Base-by-base conservation (phyloP, 2,329 filamentous ascomycete species). In the Lachnum nothofagi region DNA sequence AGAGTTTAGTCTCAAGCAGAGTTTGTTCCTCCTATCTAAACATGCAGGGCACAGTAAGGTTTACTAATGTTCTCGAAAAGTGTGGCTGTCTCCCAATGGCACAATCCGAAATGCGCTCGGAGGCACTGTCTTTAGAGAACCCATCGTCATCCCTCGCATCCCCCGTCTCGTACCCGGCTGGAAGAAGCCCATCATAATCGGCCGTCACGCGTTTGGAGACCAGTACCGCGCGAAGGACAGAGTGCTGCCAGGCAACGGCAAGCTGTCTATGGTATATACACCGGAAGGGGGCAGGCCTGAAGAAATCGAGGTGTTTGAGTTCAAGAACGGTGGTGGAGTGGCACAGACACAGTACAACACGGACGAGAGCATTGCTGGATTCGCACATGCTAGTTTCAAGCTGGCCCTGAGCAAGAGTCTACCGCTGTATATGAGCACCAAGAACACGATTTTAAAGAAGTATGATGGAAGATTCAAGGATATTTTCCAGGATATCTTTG, bases 391-490 rank as follows among this genome's bases (percentile, higher is more conserved):
- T 55, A 91, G 85, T 61, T 97, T 98, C 83, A 95, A 96, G 83
- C 82, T 96, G 60, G 91, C 93, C 27, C 74, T 97, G 39, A 77
- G 82, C 70, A 93, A 95, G 80, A 77, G 77, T 56, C 76, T 95
- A 59, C 93, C 93, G n/a, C 78, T 98, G 65, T 98, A 97, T 78
- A 94, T 97, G 91, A 95, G 89, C 80, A 98, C 93, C 72, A 98
- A 98, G 86, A 97, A 97, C 80, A 98, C 93, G 62, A 98, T 98
- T 63, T 77, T 98, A 61, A 98, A 98, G 80, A 91, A 91, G 72
- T 98, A 98, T 74, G 93, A 98, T 67, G 93, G 93, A 45, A 82
- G 88, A 63, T 98, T 98, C 82, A 97, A 97, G 84, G 93, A 98
- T 67, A 94, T 97, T 70, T 98, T 98, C 83, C 88, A 98, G 79